Evolutionary conservation across 208 protist species (phyloP), one percentile per base, ranked within the genome.

Genomic region (Leishmania tropica): DNA sequence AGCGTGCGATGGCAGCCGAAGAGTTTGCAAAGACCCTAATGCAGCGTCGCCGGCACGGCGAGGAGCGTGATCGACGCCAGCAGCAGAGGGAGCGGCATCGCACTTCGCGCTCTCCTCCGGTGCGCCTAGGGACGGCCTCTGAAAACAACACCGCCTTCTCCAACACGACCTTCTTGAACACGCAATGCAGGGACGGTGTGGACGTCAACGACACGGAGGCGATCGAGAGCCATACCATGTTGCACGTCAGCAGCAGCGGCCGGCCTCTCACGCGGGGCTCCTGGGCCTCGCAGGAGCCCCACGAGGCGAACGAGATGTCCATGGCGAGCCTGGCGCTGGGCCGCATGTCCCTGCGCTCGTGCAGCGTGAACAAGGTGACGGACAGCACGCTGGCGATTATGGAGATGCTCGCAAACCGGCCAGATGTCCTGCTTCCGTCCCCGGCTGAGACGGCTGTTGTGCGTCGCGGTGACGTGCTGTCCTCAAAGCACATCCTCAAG

Each of bases 401-500:
- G 90, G 93, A 95, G 76, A 88, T 95, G 81, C 81, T 97, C 28
- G 75, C 85, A 40, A 89, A 89, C 75, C 68, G 86, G 21, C 84
- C 89, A 0, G 92, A 96, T 76, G 81, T 95, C 10, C 31, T 92
- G n/a, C 76, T 97, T 48, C 92, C 89, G 7, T 90, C 94, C 17
- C 94, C 94, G 19, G 71, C 79, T 6, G 92, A 97, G 83, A 89
- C 90, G n/a, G 80, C 77, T 13, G 72, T 93, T 15, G 83, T 87
- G 54, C 89, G 94, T 42, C 84, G 68, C 21, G 94, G 94, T 45
- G 94, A 97, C 84, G 89, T 97, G 76, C 92, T 97, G 24, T 96
- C 93, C 1, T 70, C 80, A 35, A 88, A 92, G 75, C 86, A 97
- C 81, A 90, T 97, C 80, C 92, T 97, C 45, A 95, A 89, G 79